These are phyloP conservation scores for Pseudocercospora macadamiae DNA, from an alignment of 2,329 filamentous ascomycete genomes.

Conservation along the genomic window DNA sequence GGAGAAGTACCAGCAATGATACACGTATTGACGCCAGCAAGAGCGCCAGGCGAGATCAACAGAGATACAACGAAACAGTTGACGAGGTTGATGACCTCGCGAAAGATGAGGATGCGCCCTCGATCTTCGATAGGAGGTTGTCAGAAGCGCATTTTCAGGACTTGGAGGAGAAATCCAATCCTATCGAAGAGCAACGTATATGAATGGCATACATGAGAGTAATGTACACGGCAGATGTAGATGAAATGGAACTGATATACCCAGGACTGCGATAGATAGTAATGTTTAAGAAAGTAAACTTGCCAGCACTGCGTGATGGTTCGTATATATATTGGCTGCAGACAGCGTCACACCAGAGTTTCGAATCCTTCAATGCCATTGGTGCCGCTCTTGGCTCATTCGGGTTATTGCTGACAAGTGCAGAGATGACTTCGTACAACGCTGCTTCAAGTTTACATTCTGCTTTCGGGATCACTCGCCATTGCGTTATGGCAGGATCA, in stretches of 20 bases:
- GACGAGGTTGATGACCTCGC: constrained; percentile 18
- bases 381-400: too few relatives aligned
- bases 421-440: too few relatives aligned
- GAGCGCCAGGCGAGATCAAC: constrained; percentile 10
- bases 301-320: too few relatives aligned
- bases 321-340: too few relatives aligned
- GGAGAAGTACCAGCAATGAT: not conserved
- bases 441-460: too few relatives aligned
- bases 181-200: constrained; percentile 22
- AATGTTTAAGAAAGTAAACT: too few relatives aligned
- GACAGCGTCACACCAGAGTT: too few relatives aligned
- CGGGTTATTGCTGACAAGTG: too few relatives aligned
- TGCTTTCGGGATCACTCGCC: too few relatives aligned
- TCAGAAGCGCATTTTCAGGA: constrained; percentile 31
- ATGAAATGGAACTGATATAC: not conserved
- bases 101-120: constrained; percentile 5
- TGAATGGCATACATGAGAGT: not conserved
- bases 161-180: constrained; percentile 37
- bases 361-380: too few relatives aligned
- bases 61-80: constrained; percentile 15
- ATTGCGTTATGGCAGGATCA: too few relatives aligned
- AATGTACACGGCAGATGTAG: not conserved
- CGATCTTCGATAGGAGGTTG: constrained; percentile 14
- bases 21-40: constrained; percentile 18
- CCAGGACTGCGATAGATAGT: not conserved